These are phyloP conservation scores for Chondrus crispus DNA, from an alignment of 23 red algal genomes.

Conservation along the genomic window DNA sequence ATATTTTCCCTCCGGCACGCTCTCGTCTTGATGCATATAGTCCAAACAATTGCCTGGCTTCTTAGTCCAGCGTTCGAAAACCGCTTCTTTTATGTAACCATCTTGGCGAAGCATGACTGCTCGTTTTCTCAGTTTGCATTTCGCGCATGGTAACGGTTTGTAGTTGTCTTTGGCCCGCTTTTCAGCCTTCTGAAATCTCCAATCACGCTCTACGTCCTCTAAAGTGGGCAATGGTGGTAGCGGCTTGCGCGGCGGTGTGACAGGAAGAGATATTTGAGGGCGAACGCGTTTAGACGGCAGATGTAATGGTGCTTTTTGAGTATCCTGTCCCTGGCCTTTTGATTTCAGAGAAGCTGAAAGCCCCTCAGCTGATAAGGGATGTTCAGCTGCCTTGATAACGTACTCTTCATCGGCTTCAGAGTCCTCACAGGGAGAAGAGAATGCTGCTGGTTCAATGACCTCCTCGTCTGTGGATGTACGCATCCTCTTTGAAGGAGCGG, in stretches of 20 bases:
- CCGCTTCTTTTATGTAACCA: neutral
- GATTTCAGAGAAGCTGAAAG: too few species aligned
- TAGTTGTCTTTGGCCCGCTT: neutral
- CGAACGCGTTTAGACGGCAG: too few species aligned
- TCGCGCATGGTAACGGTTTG: neutral
- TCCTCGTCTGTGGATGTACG: too few species aligned
- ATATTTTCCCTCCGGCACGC: neutral
- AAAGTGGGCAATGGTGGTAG: neutral
- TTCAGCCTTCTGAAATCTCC: neutral
- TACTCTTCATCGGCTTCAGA: too few species aligned
- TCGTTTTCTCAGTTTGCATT: neutral
- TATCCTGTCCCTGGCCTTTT: too few species aligned
- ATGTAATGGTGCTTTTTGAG: too few species aligned
- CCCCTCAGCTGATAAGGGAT: too few species aligned
- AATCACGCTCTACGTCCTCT: neutral
- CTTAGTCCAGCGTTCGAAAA: neutral
- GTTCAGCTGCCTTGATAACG: too few species aligned
- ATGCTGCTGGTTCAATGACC: too few species aligned
- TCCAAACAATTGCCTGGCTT: conserved; percentile 28
- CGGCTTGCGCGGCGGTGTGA: neutral
- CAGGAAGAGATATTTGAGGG: neutral
- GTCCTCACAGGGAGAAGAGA: too few species aligned
- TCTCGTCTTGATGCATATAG: conserved; percentile 18
- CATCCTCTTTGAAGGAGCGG: too few species aligned
- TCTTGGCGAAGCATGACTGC: neutral